Base-by-base conservation (phyloP, 192 early-diverging fungal species). In the Coemansia sp. region DNA sequence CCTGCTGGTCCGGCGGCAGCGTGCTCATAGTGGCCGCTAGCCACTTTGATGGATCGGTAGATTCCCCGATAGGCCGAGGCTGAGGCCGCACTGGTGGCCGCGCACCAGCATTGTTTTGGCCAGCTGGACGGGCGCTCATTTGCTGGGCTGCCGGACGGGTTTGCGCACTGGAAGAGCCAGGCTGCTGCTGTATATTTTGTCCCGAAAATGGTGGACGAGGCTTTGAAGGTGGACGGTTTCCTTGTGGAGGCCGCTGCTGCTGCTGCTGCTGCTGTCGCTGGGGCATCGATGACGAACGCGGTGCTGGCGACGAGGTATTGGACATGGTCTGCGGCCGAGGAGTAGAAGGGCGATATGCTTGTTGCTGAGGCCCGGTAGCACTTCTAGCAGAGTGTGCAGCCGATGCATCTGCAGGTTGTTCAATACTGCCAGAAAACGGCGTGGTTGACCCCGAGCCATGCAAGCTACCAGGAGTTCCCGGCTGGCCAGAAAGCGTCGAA, bases 1-100 rank as follows among this genome's bases (percentile, higher is more conserved):
- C 74, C 53, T 76, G 74, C 26, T 70, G 62, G 3, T 62, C 74
- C 1, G 67, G n/a, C 16, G 74, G 67, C 47, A 76, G 44, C 28
- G 52, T 58, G 16, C 67, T 51, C 74, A 76, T 76, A 6, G 62
- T 70, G 0, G 47, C 56, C 1, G 67, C 55, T 15, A 76, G 62
- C 74, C 66, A 76, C 21, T 31, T 52, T n/a, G 74, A 70, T 17
- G 63, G 66, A 26, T 70, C 74, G 41, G 46, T 42, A 8, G 36
- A 20, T 11, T 31, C 43, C 6, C 56, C 64, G 6, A 48, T 10
- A 23, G 66, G 66, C 12, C 59, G 31, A n/a, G 21, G 37, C 7
- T 43, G 49, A 6, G 72, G 72, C 12, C 61, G 43, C 9, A 41
- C 55, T 28, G 52, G 51, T 14, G 53, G 58, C 11, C 64, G 15